Base-by-base conservation (phyloP, 768 basidiomycete species). In the Phlegmacium glaucopus region DNA sequence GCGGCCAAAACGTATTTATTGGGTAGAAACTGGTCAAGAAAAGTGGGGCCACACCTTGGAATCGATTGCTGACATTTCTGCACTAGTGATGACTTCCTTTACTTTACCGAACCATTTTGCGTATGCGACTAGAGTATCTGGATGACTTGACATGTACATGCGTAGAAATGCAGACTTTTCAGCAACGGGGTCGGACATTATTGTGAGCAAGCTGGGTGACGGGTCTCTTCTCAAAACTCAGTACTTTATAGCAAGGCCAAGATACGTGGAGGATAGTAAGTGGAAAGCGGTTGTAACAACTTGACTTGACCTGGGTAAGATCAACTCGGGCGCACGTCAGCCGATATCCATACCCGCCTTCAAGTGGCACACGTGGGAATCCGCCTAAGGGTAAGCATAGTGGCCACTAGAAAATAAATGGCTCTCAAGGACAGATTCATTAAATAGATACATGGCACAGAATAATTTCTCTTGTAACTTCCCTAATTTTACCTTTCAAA, bases 91-190 rank as follows among this genome's bases (percentile, higher is more conserved):
- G 32, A 69, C 69, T 25, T 76, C 73, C 16, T 69, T 56, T 9
- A 89, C 74, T 52, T 84, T 81, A 8, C 85, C 87, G 56, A 75
- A 88, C 74, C 85, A 79, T 53, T 83, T 87, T 35, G 85, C 87
- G 55, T 90, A 93, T 3, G 87, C 87, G 29, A 92, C 87, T 54
- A 92, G 71, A 1, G 90, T 91, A 59, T 91, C 89, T 0, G 86
- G 86, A 57, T 91, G 90, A 51, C 71, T 81, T 26, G 78, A 83
- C 90, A 91, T 92, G 71, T 92, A 93, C 79, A 82, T 86, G 62
- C 79, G 78, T 36, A 92, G 73, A 61, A 90, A 93, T 1, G 69
- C 72, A 15, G 88, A 88, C 56, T 85, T 87, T 9, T 80, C 80
- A 10, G 85, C 84, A 0, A 90, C 87, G 8, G 87, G 78, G 60